Evolutionary conservation across 78 protist species (phyloP).

Genomic region (Pigoraptor vietnamica): DNA sequence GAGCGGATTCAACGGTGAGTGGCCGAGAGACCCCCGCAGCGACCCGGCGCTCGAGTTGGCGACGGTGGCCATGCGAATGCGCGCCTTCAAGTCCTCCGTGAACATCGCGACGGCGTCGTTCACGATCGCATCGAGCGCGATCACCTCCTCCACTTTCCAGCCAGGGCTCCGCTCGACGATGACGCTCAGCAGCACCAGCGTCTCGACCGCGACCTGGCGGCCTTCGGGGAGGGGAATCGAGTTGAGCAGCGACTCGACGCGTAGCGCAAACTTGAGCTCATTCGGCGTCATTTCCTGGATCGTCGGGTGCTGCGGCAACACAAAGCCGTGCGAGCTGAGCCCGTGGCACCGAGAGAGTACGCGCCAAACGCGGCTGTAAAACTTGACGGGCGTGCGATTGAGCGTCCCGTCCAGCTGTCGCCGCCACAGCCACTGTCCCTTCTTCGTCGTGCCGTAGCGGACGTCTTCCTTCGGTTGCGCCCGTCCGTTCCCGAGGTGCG

Average conservation of each 20-base stretch:
- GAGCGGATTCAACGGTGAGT: background rate
- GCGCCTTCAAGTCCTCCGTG: background rate
- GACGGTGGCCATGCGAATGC: background rate
- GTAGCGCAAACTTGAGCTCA: slow-evolving; percentile 29
- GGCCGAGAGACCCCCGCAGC: background rate
- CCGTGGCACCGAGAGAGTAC: slow-evolving; percentile 35
- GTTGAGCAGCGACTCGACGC: slow-evolving; percentile 23
- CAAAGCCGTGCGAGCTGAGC: background rate
- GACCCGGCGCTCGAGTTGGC: background rate
- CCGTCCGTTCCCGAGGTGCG: background rate
- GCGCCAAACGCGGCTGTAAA: slow-evolving; percentile 30
- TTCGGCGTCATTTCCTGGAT: slow-evolving; percentile 36
- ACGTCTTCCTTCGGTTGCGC: background rate
- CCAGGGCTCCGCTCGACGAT: background rate
- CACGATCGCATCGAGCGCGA: slow-evolving; percentile 7
- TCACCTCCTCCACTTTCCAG: slow-evolving; percentile 9
- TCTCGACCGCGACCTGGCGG: slow-evolving; percentile 17
- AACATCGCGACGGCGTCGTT: background rate
- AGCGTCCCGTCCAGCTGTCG: slow-evolving; percentile 44
- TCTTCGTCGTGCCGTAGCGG: background rate
- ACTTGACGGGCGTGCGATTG: slow-evolving; percentile 29
- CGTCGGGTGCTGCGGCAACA: slow-evolving; percentile 38
- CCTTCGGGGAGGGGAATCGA: slow-evolving; percentile 6
- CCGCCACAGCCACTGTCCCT: slow-evolving; percentile 28
- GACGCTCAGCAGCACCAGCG: slow-evolving; percentile 9